Evolutionary conservation across 345 rosid species (phyloP).

Genomic region (Ricinus communis): DNA sequence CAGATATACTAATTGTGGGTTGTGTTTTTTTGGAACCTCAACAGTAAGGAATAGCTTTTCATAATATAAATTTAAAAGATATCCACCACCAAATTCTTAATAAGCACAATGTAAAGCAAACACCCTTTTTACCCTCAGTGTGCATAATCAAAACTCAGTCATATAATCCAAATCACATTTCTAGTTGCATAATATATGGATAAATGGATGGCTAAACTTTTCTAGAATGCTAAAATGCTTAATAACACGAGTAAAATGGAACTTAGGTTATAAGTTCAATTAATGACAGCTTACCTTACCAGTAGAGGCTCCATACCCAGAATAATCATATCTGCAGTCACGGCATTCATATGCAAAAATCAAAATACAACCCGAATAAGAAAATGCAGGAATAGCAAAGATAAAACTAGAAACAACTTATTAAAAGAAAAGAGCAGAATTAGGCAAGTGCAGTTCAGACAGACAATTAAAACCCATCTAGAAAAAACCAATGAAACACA

Average conservation of each 20-base stretch:
- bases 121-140: too few relatives aligned
- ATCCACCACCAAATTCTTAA: too few relatives aligned
- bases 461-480: not conserved
- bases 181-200: not conserved
- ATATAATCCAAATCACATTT: not conserved
- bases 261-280: not conserved
- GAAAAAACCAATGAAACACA: not conserved
- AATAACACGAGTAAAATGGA: not conserved
- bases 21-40: too few relatives aligned
- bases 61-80: too few relatives aligned
- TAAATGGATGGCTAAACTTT: not conserved
- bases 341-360: slow-evolving; percentile 19
- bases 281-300: slow-evolving; percentile 69
- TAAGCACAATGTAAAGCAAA: too few relatives aligned
- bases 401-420: not conserved
- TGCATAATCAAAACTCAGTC: too few relatives aligned
- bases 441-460: not conserved
- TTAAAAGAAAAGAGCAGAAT: not conserved
- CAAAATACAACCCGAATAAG: slow-evolving; percentile 10
- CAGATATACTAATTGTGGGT: too few relatives aligned
- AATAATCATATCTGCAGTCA: slow-evolving; percentile 84
- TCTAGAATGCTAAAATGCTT: not conserved
- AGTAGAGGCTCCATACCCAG: slow-evolving; percentile 95
- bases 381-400: not conserved
- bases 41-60: too few relatives aligned